These are phyloP conservation scores for Jaenimonas drosophilae DNA, from an alignment of 208 protist species.

Conservation along the genomic window DNA sequence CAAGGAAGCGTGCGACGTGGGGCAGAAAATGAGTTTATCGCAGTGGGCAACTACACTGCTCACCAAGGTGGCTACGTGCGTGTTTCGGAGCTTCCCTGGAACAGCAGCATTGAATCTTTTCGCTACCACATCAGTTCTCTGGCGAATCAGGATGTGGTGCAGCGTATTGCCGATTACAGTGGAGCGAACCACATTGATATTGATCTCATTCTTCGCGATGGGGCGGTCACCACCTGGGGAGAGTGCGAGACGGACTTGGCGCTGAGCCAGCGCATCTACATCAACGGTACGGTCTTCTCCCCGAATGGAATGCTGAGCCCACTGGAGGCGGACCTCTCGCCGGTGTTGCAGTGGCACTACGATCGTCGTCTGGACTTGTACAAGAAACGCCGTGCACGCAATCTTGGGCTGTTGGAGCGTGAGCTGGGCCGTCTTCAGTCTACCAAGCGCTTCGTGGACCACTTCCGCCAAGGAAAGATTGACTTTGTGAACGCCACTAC, in stretches of 20 bases:
- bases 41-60: constrained; percentile 53
- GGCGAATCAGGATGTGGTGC: constrained; percentile 63
- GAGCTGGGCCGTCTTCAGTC: constrained; percentile 62
- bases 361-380: constrained; percentile 85
- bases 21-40: constrained; percentile 58
- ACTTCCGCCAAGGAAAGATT: constrained; percentile 76
- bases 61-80: constrained; percentile 64
- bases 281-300: constrained; percentile 84
- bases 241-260: constrained; percentile 70
- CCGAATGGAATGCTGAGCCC: constrained; percentile 70
- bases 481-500: constrained; percentile 78
- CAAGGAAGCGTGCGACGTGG: constrained; percentile 74
- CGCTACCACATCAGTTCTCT: constrained; percentile 62
- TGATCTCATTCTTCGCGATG: constrained; percentile 67
- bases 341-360: constrained; percentile 87
- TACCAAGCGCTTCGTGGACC: constrained; percentile 74
- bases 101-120: constrained; percentile 65
- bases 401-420: constrained; percentile 52
- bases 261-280: constrained; percentile 63
- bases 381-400: constrained; percentile 71
- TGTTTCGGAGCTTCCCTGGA: constrained; percentile 65
- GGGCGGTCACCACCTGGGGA: constrained; percentile 37
- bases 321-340: constrained; percentile 58
- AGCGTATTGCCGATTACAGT: constrained; percentile 85
- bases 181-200: constrained; percentile 88